These are phyloP conservation scores for Kwoniella bestiolae DNA, from an alignment of 768 basidiomycete genomes.

Conservation along the genomic window DNA sequence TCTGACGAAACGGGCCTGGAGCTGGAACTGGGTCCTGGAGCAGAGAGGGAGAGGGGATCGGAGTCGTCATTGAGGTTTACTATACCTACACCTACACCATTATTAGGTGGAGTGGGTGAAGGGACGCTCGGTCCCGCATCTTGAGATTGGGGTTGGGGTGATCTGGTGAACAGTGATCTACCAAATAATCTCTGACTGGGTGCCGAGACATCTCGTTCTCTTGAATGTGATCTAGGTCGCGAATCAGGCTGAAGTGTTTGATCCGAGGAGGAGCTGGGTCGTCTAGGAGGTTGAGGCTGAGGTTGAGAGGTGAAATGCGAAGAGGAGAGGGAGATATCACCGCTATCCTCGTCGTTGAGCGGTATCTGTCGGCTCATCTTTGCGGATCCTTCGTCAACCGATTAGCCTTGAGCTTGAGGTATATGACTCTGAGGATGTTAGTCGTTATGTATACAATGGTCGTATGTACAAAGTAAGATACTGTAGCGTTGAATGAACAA, in stretches of 20 bases:
- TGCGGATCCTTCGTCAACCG: too few relatives aligned
- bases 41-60: background rate
- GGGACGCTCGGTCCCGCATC: constrained; percentile 6
- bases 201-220: constrained; percentile 19
- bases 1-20: background rate
- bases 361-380: constrained; percentile 6
- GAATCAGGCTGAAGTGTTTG: background rate
- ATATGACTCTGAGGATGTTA: too few relatives aligned
- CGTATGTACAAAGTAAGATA: too few relatives aligned
- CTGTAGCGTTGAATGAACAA: too few relatives aligned
- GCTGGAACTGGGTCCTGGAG: background rate
- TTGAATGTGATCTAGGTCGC: background rate
- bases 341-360: constrained; percentile 17
- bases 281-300: background rate
- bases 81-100: background rate
- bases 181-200: constrained; percentile 24
- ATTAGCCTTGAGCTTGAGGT: too few relatives aligned
- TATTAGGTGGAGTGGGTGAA: background rate
- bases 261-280: background rate
- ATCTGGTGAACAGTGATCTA: constrained; percentile 17
- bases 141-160: constrained; percentile 4
- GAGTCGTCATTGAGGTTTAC: constrained; percentile 15
- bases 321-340: constrained; percentile 18
- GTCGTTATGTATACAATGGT: too few relatives aligned
- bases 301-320: background rate